Percentiles rank a stretch among this genome's conserved stretches.
phyloP scores from a whole-genome alignment of 2,329 filamentous ascomycete species.

The Cercospora sojina region DNA sequence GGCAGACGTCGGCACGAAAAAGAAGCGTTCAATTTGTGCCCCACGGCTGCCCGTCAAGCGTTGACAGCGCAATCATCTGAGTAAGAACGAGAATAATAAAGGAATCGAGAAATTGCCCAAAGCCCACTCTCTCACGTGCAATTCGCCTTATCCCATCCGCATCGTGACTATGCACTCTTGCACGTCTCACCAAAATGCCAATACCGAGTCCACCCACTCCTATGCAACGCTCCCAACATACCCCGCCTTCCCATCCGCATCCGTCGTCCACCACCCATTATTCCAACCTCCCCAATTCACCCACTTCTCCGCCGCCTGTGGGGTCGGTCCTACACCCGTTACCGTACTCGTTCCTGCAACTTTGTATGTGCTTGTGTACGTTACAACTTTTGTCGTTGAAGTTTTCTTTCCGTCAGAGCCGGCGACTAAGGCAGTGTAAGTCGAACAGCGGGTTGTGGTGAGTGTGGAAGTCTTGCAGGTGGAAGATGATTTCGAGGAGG shows the following conservation, averaged over 20 bases:
- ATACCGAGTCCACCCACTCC: neutral
- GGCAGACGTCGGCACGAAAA: neutral
- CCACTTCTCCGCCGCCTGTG: neutral
- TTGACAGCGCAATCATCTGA: neutral
- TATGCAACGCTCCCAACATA: neutral
- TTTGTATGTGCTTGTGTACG: neutral
- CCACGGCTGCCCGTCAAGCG: neutral
- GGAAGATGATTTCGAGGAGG: neutral
- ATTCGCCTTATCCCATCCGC: too few relatives aligned
- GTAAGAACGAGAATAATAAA: neutral
- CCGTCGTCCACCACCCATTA: constrained; percentile 10
- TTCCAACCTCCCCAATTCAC: constrained; percentile 3
- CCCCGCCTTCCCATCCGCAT: constrained; percentile 3
- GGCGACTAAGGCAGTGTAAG: neutral
- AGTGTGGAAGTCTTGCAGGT: neutral
- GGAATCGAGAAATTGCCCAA: neutral
- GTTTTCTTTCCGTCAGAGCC: neutral
- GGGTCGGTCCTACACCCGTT: neutral
- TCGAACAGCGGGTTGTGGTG: neutral
- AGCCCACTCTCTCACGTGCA: neutral
- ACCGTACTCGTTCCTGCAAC: neutral
- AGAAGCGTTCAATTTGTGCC: neutral
- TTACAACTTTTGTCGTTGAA: neutral
- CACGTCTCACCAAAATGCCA: too few relatives aligned
- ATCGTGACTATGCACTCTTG: too few relatives aligned